A percentile compares a stretch with the other conserved stretches of the same genome.
Conservation (phyloP, 805 yeast genomes). For the Nakazawaea sp. region DNA sequence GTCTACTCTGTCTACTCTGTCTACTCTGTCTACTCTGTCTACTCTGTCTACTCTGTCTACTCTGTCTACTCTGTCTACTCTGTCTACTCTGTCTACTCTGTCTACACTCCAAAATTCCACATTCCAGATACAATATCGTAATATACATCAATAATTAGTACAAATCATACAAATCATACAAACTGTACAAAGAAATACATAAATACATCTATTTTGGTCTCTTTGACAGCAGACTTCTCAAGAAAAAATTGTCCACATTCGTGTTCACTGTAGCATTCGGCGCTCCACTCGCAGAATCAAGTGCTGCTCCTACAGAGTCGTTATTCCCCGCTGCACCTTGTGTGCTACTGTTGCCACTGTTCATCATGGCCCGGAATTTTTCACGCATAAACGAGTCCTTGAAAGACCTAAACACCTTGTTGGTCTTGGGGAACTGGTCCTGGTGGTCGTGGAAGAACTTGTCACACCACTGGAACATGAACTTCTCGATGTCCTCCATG, state of each 20-base stretch:
- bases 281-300: not conserved
- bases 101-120: too few species aligned
- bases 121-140: too few species aligned
- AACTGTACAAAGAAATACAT: not conserved
- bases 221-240: slow-evolving; percentile 2
- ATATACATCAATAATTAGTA: too few species aligned
- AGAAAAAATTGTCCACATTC: slow-evolving; percentile 8
- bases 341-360: not conserved
- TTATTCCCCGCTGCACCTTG: not conserved
- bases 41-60: too few species aligned
- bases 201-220: not conserved
- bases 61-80: too few species aligned
- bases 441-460: slow-evolving; percentile 21
- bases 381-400: slow-evolving; percentile 26
- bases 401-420: slow-evolving; percentile 21
- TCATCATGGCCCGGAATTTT: slow-evolving; percentile 15
- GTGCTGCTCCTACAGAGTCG: not conserved
- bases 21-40: too few species aligned
- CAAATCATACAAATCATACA: too few species aligned
- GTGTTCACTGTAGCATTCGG: not conserved
- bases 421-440: slow-evolving; percentile 20
- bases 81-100: too few species aligned
- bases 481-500: slow-evolving; percentile 24
- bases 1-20: too few species aligned
- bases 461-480: slow-evolving; percentile 25